Percentiles rank a stretch among this genome's conserved stretches.
Evolutionary conservation across 257 asterid genomes (phyloP).

Genomic region (Avicennia marina): DNA sequence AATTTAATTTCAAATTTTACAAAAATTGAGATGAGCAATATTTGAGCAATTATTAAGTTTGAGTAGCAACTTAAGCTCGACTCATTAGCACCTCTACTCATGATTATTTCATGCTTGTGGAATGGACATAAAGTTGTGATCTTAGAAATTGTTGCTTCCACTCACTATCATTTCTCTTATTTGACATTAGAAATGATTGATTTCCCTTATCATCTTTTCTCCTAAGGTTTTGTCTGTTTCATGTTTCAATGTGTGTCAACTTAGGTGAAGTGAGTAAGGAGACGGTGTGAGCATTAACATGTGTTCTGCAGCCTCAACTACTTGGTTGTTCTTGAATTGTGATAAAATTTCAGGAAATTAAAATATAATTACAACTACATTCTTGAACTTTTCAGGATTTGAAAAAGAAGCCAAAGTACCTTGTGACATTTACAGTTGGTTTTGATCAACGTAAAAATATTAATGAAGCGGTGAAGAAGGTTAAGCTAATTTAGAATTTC

Average conservation of each 20-base stretch:
- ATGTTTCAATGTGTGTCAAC: not conserved
- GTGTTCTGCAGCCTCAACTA: constrained; percentile 9
- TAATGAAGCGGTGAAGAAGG: constrained; percentile 88
- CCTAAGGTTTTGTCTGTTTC: constrained; percentile 14
- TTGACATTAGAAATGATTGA: constrained; percentile 2
- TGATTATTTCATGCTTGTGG: constrained; percentile 3
- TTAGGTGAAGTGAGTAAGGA: constrained; percentile 4
- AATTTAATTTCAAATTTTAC: no score
- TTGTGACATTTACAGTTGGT: constrained; percentile 95
- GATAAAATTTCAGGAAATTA: constrained; percentile 5
- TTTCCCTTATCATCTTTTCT: not conserved
- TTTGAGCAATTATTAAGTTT: no score
- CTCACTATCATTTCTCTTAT: not conserved
- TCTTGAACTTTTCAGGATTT: constrained; percentile 72
- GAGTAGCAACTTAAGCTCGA: no score
- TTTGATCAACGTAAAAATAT: constrained; percentile 67
- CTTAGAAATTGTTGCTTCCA: constrained; percentile 6
- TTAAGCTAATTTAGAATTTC: constrained; percentile 23
- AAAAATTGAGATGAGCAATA: no score
- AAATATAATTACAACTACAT: constrained; percentile 13
- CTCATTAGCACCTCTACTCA: no score
- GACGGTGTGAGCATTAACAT: not conserved
- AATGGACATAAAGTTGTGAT: not conserved
- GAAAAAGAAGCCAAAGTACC: constrained; percentile 83
- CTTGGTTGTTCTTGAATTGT: constrained; percentile 4